Conservation (phyloP, 768 basidiomycete species). For the Plicaturopsis crispa region DNA sequence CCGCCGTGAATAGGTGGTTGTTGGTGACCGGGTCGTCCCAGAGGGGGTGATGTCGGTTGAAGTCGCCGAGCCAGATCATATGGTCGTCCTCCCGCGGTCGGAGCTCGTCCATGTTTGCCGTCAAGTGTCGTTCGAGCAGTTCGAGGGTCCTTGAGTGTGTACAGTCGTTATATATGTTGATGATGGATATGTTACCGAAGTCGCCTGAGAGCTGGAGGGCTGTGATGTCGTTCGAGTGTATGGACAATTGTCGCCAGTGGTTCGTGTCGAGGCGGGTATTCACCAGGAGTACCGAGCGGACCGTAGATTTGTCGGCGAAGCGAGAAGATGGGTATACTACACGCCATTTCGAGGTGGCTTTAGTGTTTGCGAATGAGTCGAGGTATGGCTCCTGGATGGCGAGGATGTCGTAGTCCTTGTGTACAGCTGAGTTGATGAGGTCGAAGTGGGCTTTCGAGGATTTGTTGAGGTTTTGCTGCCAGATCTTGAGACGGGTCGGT, state of each 20-base stretch:
- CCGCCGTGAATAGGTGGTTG: constrained; percentile 8
- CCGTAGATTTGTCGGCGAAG: not conserved
- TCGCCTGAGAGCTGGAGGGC: constrained; percentile 10
- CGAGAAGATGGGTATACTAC: not conserved
- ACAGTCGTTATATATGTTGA: constrained; percentile 1
- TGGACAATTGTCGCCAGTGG: constrained; percentile 4
- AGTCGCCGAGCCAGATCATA: constrained; percentile 14
- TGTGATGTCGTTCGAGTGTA: constrained; percentile 13
- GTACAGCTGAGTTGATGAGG: not conserved
- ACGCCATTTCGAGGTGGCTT: not conserved
- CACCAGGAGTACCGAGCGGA: constrained; percentile 9
- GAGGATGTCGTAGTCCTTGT: not conserved
- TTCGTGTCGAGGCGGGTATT: constrained; percentile 5
- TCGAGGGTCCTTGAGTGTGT: not conserved
- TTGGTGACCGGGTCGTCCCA: constrained; percentile 17
- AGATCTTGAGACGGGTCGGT: constrained; percentile 8
- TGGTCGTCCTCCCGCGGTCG: constrained; percentile 6
- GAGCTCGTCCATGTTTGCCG: not conserved
- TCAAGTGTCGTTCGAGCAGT: not conserved
- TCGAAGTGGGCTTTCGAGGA: not conserved
- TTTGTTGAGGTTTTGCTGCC: constrained; percentile 6
- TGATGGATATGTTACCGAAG: not conserved
- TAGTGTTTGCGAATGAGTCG: not conserved
- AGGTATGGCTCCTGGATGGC: not conserved
- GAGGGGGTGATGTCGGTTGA: constrained; percentile 24